Evolutionary conservation across 305 asterid genomes (phyloP).

Genomic region (Fraxinus nigra): DNA sequence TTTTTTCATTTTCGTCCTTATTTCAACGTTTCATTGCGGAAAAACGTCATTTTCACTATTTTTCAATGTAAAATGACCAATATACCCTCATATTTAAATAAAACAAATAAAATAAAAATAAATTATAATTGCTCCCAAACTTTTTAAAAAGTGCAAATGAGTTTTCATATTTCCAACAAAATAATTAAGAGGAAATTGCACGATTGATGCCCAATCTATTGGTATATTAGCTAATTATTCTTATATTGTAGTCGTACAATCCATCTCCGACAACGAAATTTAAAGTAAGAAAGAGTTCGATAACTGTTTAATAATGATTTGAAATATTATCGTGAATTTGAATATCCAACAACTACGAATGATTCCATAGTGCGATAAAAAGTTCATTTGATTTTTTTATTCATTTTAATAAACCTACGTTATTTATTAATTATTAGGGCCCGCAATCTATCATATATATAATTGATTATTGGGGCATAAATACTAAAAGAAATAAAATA

Average conservation of each 20-base stretch:
- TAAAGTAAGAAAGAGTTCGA: not conserved
- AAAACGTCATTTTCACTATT: too few relatives aligned
- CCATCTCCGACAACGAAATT: not conserved
- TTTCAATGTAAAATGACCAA: too few relatives aligned
- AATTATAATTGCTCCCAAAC: too few relatives aligned
- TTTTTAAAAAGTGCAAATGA: too few relatives aligned
- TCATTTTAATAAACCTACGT: not conserved
- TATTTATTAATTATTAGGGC: not conserved
- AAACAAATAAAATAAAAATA: too few relatives aligned
- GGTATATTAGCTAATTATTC: not conserved
- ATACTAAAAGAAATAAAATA: not conserved
- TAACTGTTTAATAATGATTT: not conserved
- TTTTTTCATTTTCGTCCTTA: too few relatives aligned
- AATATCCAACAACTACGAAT: not conserved
- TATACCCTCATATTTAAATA: too few relatives aligned
- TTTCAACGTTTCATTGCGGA: too few relatives aligned
- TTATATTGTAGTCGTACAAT: not conserved
- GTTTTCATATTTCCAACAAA: not conserved
- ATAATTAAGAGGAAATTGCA: not conserved
- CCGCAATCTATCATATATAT: not conserved
- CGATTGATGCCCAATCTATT: constrained; percentile 69
- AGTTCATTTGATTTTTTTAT: not conserved
- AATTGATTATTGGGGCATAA: not conserved
- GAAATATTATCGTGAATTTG: not conserved
- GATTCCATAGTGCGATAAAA: not conserved